Percentiles rank a stretch among this genome's conserved stretches.
Conservation (phyloP, 2,329 filamentous ascomycete genomes). For the Lecanicillium sp. region DNA sequence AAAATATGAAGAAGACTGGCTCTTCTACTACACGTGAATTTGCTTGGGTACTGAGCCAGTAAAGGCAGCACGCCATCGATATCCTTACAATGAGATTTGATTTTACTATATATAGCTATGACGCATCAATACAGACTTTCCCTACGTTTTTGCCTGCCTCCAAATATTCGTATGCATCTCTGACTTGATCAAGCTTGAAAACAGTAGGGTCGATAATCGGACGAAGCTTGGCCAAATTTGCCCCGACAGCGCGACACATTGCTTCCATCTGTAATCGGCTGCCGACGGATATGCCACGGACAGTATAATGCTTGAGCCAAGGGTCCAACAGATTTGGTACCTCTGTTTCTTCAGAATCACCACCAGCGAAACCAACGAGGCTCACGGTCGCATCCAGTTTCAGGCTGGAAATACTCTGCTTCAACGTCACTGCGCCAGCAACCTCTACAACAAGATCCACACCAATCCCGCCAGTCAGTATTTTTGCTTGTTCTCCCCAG, state of each 20-base stretch:
- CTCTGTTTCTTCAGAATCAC: conserved; percentile 11
- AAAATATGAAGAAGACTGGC: no score
- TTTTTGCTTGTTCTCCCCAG: conserved; percentile 31
- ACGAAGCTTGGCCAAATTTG: conserved; percentile 28
- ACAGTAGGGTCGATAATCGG: conserved; percentile 32
- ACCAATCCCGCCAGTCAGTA: conserved; percentile 25
- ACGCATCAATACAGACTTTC: conserved; percentile 1
- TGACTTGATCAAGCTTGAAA: conserved; percentile 28
- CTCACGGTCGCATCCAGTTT: conserved; percentile 31
- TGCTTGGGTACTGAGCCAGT: no score
- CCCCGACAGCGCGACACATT: conserved; percentile 33
- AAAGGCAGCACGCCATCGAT: no score
- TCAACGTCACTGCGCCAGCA: conserved; percentile 28
- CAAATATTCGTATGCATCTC: conserved; percentile 23
- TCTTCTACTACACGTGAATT: no score
- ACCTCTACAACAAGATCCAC: conserved; percentile 37
- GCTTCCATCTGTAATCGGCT: conserved; percentile 32
- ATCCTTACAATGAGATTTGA: no score
- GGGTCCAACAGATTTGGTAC: conserved; percentile 12
- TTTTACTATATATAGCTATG: background rate
- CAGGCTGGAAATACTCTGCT: conserved; percentile 29
- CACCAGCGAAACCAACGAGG: conserved; percentile 23
- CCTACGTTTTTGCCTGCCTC: conserved; percentile 1
- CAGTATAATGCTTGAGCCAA: conserved; percentile 16
- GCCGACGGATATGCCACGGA: conserved; percentile 30